Evolutionary conservation across 2,329 filamentous ascomycete species (phyloP).

Genomic region (Tolypocladium tundrense): DNA sequence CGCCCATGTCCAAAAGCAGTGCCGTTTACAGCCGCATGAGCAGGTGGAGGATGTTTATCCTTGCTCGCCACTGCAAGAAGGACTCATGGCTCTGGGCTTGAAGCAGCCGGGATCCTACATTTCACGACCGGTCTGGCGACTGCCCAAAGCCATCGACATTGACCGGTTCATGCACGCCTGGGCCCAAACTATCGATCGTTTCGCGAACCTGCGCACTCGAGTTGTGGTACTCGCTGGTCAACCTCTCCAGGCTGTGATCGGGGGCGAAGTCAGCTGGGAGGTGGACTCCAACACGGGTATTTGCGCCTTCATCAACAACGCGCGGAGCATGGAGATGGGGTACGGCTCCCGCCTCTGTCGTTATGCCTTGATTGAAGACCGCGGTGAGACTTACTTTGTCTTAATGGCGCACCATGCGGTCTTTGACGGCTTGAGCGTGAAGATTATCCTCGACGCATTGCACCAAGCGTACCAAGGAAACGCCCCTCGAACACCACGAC

Average conservation of each 20-base stretch:
- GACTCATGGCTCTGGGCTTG: background rate
- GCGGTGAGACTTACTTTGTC: slow-evolving; percentile 6
- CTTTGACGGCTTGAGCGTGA: slow-evolving; percentile 15
- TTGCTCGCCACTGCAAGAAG: background rate
- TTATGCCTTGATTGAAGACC: background rate
- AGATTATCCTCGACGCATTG: slow-evolving; percentile 3
- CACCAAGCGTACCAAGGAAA: slow-evolving; percentile 1
- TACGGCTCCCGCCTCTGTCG: background rate
- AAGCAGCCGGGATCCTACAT: background rate
- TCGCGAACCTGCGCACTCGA: background rate
- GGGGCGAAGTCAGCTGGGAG: background rate
- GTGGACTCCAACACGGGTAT: background rate
- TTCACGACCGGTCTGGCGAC: background rate
- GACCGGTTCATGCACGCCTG: background rate
- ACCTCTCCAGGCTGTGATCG: background rate
- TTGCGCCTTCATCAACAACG: background rate
- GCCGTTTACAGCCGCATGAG: background rate
- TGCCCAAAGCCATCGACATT: background rate
- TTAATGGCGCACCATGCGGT: slow-evolving; percentile 15
- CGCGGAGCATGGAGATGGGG: background rate
- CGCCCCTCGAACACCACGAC: background rate
- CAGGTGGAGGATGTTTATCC: background rate
- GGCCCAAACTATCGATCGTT: background rate
- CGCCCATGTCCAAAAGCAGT: background rate
- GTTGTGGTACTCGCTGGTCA: background rate